Base-by-base conservation (phyloP, 2,329 filamentous ascomycete genomes). In the Leptodontidium sp. region DNA sequence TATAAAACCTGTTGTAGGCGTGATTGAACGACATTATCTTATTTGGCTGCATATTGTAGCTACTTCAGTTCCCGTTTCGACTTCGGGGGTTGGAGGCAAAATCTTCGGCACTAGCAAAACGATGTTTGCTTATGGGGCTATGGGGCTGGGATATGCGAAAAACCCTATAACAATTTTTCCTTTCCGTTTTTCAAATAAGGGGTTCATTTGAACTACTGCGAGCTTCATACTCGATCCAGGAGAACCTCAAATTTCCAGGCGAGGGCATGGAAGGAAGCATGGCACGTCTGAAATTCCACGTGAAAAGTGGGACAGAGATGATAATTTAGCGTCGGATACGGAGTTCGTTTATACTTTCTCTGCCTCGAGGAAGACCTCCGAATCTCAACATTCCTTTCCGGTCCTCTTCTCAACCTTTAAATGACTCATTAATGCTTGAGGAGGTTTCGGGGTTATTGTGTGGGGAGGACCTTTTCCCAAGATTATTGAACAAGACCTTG, bases 241-340 rank as follows among this genome's bases (percentile, higher is more conserved):
- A 40, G 38, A 40, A 12, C 38, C 38, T 40, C 32, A 11, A 8
- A 40, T 40, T 40, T 8, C 29, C 29, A 32, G 29, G 4, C 29
- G 2, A 40, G 38, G 38, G 32, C 32, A 35, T 35, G 32, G 9
- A 35, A 35, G 21, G 21, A 21, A 21, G 21, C 21, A 21, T 21
- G 21, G 9, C 32, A 35, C 32, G 9, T 4, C 32, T 35, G 9
- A 2, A 12, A 40, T 40, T 40, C 38, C 38, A 40, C 38, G 14
- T 47, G 17, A 47, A 47, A 47, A n/a, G 43, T n/a, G 43, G 43
- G 7, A 47, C 43, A 17, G 43, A 14, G 7, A 38, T 35, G 7
- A 35, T 17, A 38, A 35, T 57, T 57, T 57, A 38, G 53, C 32
- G 53, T 17, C 45, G 45, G 45, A 47, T 47, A 17, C 45, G 45